phyloP scores from a whole-genome alignment of 352 stramenopile species.

The Phytophthora hybrid region DNA sequence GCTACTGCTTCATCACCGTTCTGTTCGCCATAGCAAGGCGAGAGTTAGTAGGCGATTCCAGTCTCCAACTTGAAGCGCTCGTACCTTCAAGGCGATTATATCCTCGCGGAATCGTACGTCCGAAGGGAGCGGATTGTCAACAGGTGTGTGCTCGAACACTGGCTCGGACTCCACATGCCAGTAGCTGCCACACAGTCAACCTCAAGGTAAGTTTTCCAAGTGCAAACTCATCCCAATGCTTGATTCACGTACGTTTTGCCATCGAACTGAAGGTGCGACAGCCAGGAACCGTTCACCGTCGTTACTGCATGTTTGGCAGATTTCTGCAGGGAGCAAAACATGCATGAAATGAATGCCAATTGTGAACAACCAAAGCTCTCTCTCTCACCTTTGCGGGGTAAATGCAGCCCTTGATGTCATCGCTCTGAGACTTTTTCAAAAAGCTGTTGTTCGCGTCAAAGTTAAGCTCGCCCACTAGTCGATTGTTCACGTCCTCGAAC shows the following conservation, averaged over 20 bases:
- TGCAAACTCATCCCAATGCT: neutral
- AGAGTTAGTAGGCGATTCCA: neutral
- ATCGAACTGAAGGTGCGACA: slow-evolving; percentile 77
- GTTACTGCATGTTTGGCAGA: slow-evolving; percentile 54
- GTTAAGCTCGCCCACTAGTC: slow-evolving; percentile 60
- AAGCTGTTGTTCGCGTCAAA: slow-evolving; percentile 76
- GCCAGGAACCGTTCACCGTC: slow-evolving; percentile 68
- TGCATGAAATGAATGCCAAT: neutral
- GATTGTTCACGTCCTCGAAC: slow-evolving; percentile 57
- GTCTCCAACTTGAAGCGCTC: neutral
- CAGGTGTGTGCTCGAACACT: slow-evolving; percentile 59
- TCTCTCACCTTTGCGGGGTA: slow-evolving; percentile 49
- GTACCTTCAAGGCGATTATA: slow-evolving; percentile 62
- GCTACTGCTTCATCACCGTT: slow-evolving; percentile 64
- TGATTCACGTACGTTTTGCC: slow-evolving; percentile 55
- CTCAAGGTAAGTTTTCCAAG: neutral
- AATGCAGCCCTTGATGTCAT: slow-evolving; percentile 82
- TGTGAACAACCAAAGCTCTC: neutral
- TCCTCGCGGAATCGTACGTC: slow-evolving; percentile 76
- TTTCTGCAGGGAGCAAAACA: slow-evolving; percentile 34
- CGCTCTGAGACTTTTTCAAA: slow-evolving; percentile 66
- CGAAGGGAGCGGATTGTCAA: slow-evolving; percentile 55
- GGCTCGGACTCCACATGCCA: slow-evolving; percentile 81
- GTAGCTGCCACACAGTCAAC: slow-evolving; percentile 42
- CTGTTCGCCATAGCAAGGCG: slow-evolving; percentile 20